Percentiles rank a stretch among this genome's conserved stretches.
These are phyloP conservation scores for Arctium lappa DNA, from an alignment of 129 eudicot species.

Conservation along the genomic window DNA sequence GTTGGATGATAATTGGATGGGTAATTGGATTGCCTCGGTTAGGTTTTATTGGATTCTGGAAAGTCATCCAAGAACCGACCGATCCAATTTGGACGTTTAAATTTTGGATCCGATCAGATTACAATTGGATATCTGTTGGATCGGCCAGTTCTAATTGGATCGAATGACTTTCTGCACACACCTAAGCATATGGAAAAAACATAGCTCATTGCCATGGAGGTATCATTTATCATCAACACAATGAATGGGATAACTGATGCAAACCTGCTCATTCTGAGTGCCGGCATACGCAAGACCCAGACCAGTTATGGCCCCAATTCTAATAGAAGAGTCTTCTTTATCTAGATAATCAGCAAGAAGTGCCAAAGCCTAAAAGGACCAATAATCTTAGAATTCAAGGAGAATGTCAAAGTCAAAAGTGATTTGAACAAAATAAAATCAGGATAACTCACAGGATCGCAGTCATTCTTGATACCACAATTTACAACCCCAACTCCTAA, in stretches of 20 bases:
- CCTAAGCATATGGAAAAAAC: not conserved
- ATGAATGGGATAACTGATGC: not conserved
- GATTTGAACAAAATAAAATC: not conserved
- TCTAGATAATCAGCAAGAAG: slow-evolving; percentile 86
- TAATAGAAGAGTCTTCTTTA: slow-evolving; percentile 76
- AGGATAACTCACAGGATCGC: slow-evolving; percentile 75
- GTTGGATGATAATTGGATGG: too few relatives aligned
- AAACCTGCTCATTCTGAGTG: slow-evolving; percentile 81
- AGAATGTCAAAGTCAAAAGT: not conserved
- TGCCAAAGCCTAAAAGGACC: slow-evolving; percentile 72
- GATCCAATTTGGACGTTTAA: too few relatives aligned
- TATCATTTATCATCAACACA: not conserved
- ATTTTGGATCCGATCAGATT: too few relatives aligned
- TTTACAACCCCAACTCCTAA: slow-evolving; percentile 95
- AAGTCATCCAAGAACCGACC: too few relatives aligned
- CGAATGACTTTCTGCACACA: too few relatives aligned
- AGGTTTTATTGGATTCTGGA: too few relatives aligned
- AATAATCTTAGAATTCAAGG: not conserved
- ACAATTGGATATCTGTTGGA: too few relatives aligned
- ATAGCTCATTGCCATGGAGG: not conserved
- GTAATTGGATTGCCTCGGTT: too few relatives aligned
- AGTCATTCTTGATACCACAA: slow-evolving; percentile 85
- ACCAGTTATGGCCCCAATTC: slow-evolving; percentile 98
- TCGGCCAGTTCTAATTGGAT: too few relatives aligned
- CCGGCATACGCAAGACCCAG: slow-evolving; percentile 95